These are phyloP conservation scores for Chondrostereum purpureum DNA, from an alignment of 1,284 basidiomycete genomes.

Conservation along the genomic window DNA sequence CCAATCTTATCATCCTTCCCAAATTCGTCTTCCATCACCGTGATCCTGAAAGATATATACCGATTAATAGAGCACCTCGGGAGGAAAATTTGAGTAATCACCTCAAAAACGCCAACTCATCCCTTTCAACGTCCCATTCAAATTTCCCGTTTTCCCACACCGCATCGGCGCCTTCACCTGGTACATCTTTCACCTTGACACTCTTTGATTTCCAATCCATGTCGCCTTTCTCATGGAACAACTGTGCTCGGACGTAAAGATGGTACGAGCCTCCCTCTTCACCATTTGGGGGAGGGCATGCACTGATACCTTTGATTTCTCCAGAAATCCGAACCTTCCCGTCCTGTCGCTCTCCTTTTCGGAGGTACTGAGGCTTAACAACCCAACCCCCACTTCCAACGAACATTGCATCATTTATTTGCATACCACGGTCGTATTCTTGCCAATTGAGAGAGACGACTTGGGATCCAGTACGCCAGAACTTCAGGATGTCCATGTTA, in stretches of 20 bases:
- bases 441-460: constrained; percentile 67
- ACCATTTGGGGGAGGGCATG: constrained; percentile 36
- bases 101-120: constrained; percentile 47
- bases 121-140: constrained; percentile 42
- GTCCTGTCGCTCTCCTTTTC: constrained; percentile 7
- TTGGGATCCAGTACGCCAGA: constrained; percentile 57
- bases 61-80: too few species aligned
- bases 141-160: constrained; percentile 36
- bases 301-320: constrained; percentile 41
- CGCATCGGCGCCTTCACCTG: constrained; percentile 32
- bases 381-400: constrained; percentile 53
- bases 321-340: constrained; percentile 22
- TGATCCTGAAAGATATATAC: constrained; percentile 21
- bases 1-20: constrained; percentile 37
- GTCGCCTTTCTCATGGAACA: constrained; percentile 31
- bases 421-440: constrained; percentile 41
- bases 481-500: constrained; percentile 46
- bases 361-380: constrained; percentile 35
- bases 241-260: constrained; percentile 34
- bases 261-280: constrained; percentile 27
- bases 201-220: constrained; percentile 35
- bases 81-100: constrained; percentile 17
- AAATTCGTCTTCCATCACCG: constrained; percentile 33
- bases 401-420: constrained; percentile 62
- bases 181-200: constrained; percentile 25